Evolutionary conservation across 176 grass and related monocot genomes (phyloP).

Genomic region (Dactylis glomerata): DNA sequence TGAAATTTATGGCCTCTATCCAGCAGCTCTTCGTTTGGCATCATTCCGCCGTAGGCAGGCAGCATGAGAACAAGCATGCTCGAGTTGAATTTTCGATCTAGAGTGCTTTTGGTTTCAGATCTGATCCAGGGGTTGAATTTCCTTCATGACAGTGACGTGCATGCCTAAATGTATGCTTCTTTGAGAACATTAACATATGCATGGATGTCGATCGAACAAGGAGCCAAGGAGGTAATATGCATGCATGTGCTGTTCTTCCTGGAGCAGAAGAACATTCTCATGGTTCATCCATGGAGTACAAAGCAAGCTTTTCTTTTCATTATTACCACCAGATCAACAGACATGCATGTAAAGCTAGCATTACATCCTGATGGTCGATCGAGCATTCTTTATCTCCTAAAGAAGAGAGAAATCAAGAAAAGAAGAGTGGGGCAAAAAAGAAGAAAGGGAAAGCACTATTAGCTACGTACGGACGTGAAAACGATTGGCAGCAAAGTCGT

Average conservation of each 20-base stretch:
- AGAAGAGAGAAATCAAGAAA: background rate
- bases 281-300: conserved; percentile 3
- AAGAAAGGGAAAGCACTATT: background rate
- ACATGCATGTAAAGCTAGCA: conserved; percentile 11
- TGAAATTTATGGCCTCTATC: too few species aligned
- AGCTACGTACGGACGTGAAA: conserved; percentile 1
- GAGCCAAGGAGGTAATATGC: background rate
- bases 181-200: background rate
- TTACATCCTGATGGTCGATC: conserved; percentile 2
- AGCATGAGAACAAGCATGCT: background rate
- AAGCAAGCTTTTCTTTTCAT: conserved; percentile 31
- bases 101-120: background rate
- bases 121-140: background rate
- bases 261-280: conserved; percentile 30
- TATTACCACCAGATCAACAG: background rate
- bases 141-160: conserved; percentile 17
- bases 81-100: conserved; percentile 7
- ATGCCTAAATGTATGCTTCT: background rate
- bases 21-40: background rate
- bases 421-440: background rate
- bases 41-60: conserved; percentile 2
- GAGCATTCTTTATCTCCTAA: background rate
- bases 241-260: background rate
- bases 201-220: background rate
- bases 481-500: conserved; percentile 13